Evolutionary conservation across 2,329 filamentous ascomycete genomes (phyloP).

Genomic region (Aspergillus bombycis): DNA sequence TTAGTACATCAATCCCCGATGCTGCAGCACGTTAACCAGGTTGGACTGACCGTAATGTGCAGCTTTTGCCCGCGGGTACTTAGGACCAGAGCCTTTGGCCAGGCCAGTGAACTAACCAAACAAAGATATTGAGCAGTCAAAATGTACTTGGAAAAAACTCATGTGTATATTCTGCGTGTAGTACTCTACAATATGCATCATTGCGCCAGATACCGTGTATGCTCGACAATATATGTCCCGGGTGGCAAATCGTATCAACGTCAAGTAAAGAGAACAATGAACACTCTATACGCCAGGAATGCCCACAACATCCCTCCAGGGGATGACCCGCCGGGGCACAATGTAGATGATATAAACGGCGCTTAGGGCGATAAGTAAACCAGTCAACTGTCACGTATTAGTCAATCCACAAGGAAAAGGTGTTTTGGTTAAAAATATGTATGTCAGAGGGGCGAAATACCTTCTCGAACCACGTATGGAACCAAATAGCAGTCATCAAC

Average conservation of each 20-base stretch:
- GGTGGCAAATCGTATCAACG: constrained; percentile 5
- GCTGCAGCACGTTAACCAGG: background rate
- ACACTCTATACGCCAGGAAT: constrained; percentile 39
- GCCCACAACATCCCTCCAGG: constrained; percentile 52
- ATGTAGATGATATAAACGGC: constrained; percentile 57
- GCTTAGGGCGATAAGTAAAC: constrained; percentile 51
- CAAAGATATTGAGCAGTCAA: background rate
- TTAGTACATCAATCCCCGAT: constrained; percentile 38
- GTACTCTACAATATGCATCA: background rate
- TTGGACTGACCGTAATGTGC: background rate
- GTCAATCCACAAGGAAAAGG: background rate
- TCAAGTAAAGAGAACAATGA: constrained; percentile 6
- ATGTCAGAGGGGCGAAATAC: constrained; percentile 43
- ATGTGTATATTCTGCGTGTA: constrained; percentile 4
- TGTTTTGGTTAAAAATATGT: constrained; percentile 27
- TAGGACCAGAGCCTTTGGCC: constrained; percentile 38
- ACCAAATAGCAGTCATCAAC: constrained; percentile 97
- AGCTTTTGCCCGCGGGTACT: constrained; percentile 41
- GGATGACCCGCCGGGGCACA: constrained; percentile 48
- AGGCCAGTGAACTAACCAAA: background rate
- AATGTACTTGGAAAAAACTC: background rate
- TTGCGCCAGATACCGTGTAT: background rate
- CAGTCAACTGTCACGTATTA: constrained; percentile 47
- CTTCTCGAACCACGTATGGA: constrained; percentile 99
- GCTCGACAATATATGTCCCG: background rate